Percentiles rank a stretch among this genome's conserved stretches.
Conservation (phyloP, 257 asterid species). For the Nicotiana otophora region DNA sequence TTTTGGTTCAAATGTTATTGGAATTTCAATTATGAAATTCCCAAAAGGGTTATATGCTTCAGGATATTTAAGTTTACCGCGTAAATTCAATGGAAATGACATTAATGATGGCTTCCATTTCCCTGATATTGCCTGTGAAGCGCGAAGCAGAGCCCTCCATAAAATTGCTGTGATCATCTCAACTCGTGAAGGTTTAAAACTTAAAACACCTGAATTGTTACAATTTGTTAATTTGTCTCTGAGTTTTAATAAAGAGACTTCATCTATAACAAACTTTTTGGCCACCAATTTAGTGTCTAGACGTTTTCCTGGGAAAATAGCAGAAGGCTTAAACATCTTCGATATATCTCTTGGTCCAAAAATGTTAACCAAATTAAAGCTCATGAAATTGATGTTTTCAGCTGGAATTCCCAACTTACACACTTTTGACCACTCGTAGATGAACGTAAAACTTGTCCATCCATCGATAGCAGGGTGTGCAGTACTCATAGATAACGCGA, state of each 20-base stretch:
- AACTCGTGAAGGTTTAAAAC: too few species aligned
- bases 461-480: background rate
- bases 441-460: background rate
- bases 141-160: too few species aligned
- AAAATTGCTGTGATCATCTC: too few species aligned
- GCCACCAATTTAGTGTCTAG: background rate
- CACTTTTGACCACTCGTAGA: background rate
- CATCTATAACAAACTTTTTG: background rate
- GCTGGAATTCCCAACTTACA: background rate
- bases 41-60: too few species aligned
- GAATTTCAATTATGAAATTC: background rate
- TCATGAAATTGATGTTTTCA: background rate
- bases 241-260: background rate
- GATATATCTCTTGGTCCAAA: background rate
- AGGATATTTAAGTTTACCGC: too few species aligned
- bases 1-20: background rate
- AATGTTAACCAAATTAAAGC: background rate
- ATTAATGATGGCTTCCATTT: too few species aligned
- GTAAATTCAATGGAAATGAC: too few species aligned
- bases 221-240: background rate
- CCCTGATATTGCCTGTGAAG: too few species aligned
- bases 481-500: too few species aligned
- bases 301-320: background rate
- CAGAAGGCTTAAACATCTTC: background rate
- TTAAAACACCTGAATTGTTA: background rate